phyloP scores from a whole-genome alignment of 78 protist genomes.

The Protostelium mycophagum region DNA sequence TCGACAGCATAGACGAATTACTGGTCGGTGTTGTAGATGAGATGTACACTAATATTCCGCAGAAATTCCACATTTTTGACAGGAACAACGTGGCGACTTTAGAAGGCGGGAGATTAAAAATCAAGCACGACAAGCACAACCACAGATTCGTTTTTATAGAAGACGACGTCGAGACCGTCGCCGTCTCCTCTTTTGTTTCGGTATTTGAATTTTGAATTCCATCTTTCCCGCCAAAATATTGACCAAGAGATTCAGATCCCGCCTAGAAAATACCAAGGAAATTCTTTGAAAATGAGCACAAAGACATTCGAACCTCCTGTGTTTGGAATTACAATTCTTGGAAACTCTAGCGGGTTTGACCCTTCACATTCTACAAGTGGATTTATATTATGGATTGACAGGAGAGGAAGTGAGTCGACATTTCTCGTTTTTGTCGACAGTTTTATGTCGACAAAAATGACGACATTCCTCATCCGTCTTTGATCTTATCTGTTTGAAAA shows the following conservation, averaged over 20 bases:
- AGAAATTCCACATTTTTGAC: constrained; percentile 36
- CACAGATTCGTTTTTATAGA: background rate
- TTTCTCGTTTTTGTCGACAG: background rate
- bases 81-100: constrained; percentile 28
- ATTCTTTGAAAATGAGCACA: background rate
- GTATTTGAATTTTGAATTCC: no score
- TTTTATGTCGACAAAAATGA: no score
- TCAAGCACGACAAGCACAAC: background rate
- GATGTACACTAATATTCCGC: no score
- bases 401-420: constrained; percentile 62
- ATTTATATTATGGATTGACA: constrained; percentile 67
- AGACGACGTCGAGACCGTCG: background rate
- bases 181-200: background rate
- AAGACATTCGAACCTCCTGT: constrained; percentile 54
- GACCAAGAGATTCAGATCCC: background rate
- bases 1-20: constrained; percentile 33
- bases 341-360: constrained; percentile 67
- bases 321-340: constrained; percentile 70
- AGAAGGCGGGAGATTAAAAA: constrained; percentile 1
- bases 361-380: constrained; percentile 68
- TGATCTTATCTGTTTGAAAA: background rate
- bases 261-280: background rate
- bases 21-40: no score
- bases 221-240: background rate
- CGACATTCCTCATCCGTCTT: background rate